Percentiles rank a stretch among this genome's conserved stretches.
phyloP scores from a whole-genome alignment of 495 filamentous ascomycete genomes.

The Xylaria venustula region DNA sequence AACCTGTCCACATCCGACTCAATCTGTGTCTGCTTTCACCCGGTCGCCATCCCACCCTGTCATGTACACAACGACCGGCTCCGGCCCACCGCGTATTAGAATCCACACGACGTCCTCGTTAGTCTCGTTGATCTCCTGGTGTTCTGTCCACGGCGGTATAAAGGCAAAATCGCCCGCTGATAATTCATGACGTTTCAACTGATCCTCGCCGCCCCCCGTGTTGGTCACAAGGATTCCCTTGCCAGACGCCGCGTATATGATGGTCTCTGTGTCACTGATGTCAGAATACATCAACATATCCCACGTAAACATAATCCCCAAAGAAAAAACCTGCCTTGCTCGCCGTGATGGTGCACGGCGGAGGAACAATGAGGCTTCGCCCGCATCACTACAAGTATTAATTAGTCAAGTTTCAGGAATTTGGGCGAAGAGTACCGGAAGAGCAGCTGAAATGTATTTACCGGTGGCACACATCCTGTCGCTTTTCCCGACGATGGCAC shows the following conservation, averaged over 20 bases:
- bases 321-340: constrained; percentile 46
- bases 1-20: neutral
- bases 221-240: constrained; percentile 39
- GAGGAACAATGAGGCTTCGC: constrained; percentile 41
- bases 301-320: neutral
- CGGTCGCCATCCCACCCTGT: constrained; percentile 53
- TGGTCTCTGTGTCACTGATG: constrained; percentile 34
- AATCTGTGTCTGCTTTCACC: constrained; percentile 28
- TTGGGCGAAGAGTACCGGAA: neutral
- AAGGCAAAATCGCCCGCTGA: constrained; percentile 62
- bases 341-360: constrained; percentile 45
- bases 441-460: constrained; percentile 24
- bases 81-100: constrained; percentile 55
- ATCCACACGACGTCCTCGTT: constrained; percentile 59
- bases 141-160: constrained; percentile 62
- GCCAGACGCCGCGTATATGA: constrained; percentile 45
- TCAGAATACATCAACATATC: neutral
- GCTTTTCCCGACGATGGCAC: constrained; percentile 57
- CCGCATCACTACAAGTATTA: constrained; percentile 35
- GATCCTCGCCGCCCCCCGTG: constrained; percentile 36
- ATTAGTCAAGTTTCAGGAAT: neutral
- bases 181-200: constrained; percentile 51
- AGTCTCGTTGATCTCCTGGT: constrained; percentile 65
- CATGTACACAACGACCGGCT: constrained; percentile 57
- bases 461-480: constrained; percentile 57